Base-by-base conservation (phyloP, 2,329 filamentous ascomycete genomes). In the Pseudopyrenochaeta lycopersici region DNA sequence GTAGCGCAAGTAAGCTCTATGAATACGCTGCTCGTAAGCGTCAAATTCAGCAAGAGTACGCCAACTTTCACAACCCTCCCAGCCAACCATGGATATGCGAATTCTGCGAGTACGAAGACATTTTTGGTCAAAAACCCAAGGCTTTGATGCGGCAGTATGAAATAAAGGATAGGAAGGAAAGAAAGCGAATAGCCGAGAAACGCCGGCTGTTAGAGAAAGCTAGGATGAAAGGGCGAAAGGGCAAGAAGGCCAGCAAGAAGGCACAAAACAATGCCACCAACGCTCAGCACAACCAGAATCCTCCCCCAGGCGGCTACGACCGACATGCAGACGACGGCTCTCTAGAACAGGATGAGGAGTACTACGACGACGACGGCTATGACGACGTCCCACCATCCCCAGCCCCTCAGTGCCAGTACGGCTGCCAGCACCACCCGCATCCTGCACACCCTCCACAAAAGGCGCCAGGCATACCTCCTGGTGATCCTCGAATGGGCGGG, bases 101-200 rank as follows among this genome's bases (percentile, higher is more conserved):
- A 70, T 98, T 98, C 73, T 99, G 95, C 80, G 95, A 99, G 76
- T 99, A 97, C 72, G 94, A 98, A 77, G 87, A 87, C 46, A 97
- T 99, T 44, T 98, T 97, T 73, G 94, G 94, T n/a, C 84, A 84
- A 46, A 90, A 90, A 2, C 95, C 95, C 0, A 84, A 86, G 65
- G 92, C 92, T 44, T 79, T 99, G 49, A 96, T 98, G 59, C 86
- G 91, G 35, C 88, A 92, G 58, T 99, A 98, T 71, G 95, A 99
- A 77, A 90, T 94, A 72, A 97, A 97, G 75, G 95, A 97, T 71
- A 88, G 92, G 31, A 89, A 90, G 55, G 88, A 91, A 72, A 88
- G 92, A 43, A 91, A 91, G 67, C 87, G 93, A 60, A 83, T 94
- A 63, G 91, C 90, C n/a, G 92, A 97, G 75, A 90, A 94, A 69